These are phyloP conservation scores for Yamadazyma buinensis DNA, from an alignment of 1,139 yeast species.

Conservation along the genomic window DNA sequence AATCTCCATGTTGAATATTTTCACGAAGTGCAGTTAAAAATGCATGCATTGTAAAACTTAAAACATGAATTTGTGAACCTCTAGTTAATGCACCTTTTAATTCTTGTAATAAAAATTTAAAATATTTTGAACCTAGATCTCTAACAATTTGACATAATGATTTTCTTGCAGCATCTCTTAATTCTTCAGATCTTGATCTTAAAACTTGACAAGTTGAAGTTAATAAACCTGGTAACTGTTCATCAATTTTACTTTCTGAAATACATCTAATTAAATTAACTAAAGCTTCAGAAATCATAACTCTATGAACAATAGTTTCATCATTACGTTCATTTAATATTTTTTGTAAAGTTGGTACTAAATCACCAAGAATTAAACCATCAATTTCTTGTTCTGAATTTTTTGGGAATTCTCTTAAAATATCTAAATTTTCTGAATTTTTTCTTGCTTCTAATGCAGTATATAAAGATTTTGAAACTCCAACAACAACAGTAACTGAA, in stretches of 20 bases:
- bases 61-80: slow-evolving; percentile 92
- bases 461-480: slow-evolving; percentile 54
- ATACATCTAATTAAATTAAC: slow-evolving; percentile 68
- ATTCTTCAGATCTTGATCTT: slow-evolving; percentile 81
- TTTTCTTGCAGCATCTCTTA: slow-evolving; percentile 83
- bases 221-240: slow-evolving; percentile 74
- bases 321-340: slow-evolving; percentile 64
- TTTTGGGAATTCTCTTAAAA: slow-evolving; percentile 24
- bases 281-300: slow-evolving; percentile 80
- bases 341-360: slow-evolving; percentile 61
- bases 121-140: slow-evolving; percentile 68
- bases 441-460: slow-evolving; percentile 19
- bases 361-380: slow-evolving; percentile 49
- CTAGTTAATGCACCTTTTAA: slow-evolving; percentile 73
- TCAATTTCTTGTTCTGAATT: slow-evolving; percentile 44
- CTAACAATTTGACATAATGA: slow-evolving; percentile 63
- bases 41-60: slow-evolving; percentile 82
- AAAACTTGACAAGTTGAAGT: slow-evolving; percentile 85
- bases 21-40: slow-evolving; percentile 53
- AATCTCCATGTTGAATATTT: slow-evolving; percentile 60
- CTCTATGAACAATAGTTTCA: slow-evolving; percentile 70
- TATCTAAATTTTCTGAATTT: slow-evolving; percentile 15
- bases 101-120: slow-evolving; percentile 73
- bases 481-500: slow-evolving; percentile 59
- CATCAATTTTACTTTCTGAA: slow-evolving; percentile 50